Base-by-base conservation (phyloP, 495 filamentous ascomycete genomes). In the Penicillium waksmanii region DNA sequence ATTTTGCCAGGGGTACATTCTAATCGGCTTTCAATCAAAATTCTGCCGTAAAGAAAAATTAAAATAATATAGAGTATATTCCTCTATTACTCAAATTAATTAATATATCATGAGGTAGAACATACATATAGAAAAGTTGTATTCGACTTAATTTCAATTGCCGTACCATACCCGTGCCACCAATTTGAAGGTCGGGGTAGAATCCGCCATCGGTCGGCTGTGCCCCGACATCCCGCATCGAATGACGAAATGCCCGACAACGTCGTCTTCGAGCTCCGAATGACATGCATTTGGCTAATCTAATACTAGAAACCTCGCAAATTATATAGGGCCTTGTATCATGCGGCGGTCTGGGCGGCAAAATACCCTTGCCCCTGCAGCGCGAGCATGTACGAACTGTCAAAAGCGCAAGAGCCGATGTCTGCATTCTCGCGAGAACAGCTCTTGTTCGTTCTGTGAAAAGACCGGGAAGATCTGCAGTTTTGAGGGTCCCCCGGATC, bases 401-500 rank as follows among this genome's bases (percentile, higher is more conserved):
- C 54, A 50, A 63, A 65, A 51, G 62, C 61, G 34, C 8, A 49
- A 50, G 15, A 62, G 42, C 38, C 25, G 17, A 13, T 55, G 23
- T 44, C 48, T 12, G 25, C n/a, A 17, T 15, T 31, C 27, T 9
- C 25, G 64, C 50, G 62, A 62, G 50, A 64, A 65, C 23, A 17
- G 34, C 11, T 64, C 65, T 19, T 70, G 68, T 56, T 53, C 50
- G 1, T 67, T 66, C 38, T 71, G 68, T n/a, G 35, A 55, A 15
- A 57, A 61, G 19, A 66, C 34, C 21, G 58, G 56, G 3, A 71
- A 68, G 42, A 17, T 21, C 2, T 71, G 68, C 27, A 34, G 54
- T 2, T 71, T 66, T 38, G 58, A 55, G 17, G 50, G 46, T 21
- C 38, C 61, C 6, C 68, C 63, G 1, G 56, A 53, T 5, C 65